Percentiles rank a stretch among this genome's conserved stretches.
Conservation (phyloP, 805 yeast genomes). For the Saturnispora sanitii region DNA sequence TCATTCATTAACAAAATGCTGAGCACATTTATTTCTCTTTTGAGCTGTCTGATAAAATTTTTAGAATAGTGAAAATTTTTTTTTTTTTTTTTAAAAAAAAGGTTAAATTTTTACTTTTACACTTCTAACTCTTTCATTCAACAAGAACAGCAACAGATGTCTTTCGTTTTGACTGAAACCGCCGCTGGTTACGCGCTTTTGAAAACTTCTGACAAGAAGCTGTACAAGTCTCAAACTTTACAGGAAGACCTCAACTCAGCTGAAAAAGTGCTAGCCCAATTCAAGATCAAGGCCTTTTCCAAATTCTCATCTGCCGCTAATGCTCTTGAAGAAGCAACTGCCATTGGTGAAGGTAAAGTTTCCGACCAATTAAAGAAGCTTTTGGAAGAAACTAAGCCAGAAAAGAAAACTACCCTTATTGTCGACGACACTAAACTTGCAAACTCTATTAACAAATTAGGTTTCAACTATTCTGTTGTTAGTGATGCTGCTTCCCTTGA, state of each 20-base stretch:
- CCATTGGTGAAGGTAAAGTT: slow-evolving; percentile 89
- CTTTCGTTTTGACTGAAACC: slow-evolving; percentile 91
- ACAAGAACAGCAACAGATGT: slow-evolving; percentile 34
- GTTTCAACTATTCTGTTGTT: slow-evolving; percentile 76
- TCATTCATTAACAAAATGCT: background rate
- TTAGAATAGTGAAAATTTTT: background rate
- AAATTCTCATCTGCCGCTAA: slow-evolving; percentile 91
- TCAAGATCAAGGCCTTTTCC: slow-evolving; percentile 91
- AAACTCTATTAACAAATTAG: slow-evolving; percentile 91
- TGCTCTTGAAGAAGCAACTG: slow-evolving; percentile 90
- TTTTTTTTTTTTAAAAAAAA: background rate
- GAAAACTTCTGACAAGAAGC: slow-evolving; percentile 95
- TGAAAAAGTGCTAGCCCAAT: slow-evolving; percentile 78
- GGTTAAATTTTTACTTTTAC: background rate
- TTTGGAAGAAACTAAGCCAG: slow-evolving; percentile 65
- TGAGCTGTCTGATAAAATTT: too few species aligned
- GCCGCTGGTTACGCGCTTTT: slow-evolving; percentile 98
- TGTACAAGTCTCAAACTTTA: slow-evolving; percentile 72
- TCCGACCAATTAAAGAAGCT: slow-evolving; percentile 71
- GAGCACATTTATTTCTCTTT: background rate
- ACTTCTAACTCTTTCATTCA: background rate
- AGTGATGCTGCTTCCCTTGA: slow-evolving; percentile 94
- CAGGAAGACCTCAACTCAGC: slow-evolving; percentile 71
- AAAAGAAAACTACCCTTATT: slow-evolving; percentile 76
- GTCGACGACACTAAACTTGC: slow-evolving; percentile 95